phyloP scores from a whole-genome alignment of 768 basidiomycete species.

The Infundibulicybe gibba region DNA sequence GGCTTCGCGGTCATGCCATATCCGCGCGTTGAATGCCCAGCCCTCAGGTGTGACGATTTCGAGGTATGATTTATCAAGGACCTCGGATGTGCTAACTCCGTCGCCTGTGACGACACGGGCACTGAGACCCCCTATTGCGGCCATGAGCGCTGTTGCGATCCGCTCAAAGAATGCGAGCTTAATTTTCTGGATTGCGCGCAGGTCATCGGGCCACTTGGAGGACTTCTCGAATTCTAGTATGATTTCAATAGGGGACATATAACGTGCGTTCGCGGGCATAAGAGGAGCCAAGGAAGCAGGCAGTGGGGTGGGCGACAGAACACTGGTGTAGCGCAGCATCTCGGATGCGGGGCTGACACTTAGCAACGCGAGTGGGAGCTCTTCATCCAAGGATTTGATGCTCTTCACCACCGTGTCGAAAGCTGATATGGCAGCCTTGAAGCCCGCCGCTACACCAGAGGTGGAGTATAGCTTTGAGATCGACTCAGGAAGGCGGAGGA shows the following conservation, averaged over 20 bases:
- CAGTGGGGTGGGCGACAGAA: constrained; percentile 77
- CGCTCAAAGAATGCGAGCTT: constrained; percentile 91
- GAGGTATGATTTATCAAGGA: constrained; percentile 66
- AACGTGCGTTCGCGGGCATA: constrained; percentile 59
- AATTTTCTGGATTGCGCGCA: constrained; percentile 88
- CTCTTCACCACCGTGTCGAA: constrained; percentile 76
- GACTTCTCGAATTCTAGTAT: constrained; percentile 91
- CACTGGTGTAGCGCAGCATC: constrained; percentile 77
- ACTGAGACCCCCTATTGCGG: constrained; percentile 41
- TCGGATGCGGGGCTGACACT: constrained; percentile 74
- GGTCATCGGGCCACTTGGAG: constrained; percentile 91
- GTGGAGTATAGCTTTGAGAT: constrained; percentile 42
- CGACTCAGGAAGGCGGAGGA: constrained; percentile 55
- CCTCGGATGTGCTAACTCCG: constrained; percentile 41
- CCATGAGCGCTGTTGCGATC: constrained; percentile 65
- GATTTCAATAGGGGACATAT: constrained; percentile 67
- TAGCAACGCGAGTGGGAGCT: constrained; percentile 74
- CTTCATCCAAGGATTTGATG: constrained; percentile 69
- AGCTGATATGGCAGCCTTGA: constrained; percentile 70
- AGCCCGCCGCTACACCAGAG: constrained; percentile 46
- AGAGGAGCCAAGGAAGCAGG: constrained; percentile 45
- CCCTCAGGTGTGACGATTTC: constrained; percentile 81
- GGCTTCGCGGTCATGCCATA: constrained; percentile 87
- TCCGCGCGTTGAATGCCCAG: constrained; percentile 80
- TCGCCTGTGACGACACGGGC: constrained; percentile 60